Conservation (phyloP, 2,329 filamentous ascomycete genomes). For the Talaromyces pinophilus region DNA sequence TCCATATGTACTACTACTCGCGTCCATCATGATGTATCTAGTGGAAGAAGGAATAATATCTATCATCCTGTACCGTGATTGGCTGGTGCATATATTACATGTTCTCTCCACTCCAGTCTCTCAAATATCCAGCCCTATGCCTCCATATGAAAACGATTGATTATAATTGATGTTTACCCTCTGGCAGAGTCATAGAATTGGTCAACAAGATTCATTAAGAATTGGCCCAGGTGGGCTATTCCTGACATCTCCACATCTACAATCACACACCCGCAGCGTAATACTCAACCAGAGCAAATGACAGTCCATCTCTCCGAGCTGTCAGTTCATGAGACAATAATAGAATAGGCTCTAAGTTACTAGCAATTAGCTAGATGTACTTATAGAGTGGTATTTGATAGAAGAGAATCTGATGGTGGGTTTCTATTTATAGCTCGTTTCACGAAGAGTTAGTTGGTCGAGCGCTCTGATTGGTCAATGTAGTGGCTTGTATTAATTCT, state of each 20-base stretch:
- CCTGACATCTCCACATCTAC: background rate
- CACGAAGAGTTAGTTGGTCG: background rate
- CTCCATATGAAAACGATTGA: background rate
- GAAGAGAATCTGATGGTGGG: background rate
- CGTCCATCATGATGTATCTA: background rate
- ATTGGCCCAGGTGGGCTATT: background rate
- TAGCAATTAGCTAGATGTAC: background rate
- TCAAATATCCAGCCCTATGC: background rate
- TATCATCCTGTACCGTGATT: background rate
- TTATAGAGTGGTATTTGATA: background rate
- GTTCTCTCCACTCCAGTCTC: background rate
- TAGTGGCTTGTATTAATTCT: background rate
- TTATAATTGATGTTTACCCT: background rate
- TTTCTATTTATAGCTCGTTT: conserved; percentile 4
- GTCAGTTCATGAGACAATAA: background rate
- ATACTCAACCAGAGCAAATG: background rate
- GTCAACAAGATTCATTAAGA: too few relatives aligned
- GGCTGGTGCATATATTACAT: background rate
- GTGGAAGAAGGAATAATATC: background rate
- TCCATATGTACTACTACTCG: background rate
- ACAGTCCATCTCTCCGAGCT: background rate
- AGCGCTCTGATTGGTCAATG: background rate
- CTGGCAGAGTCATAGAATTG: background rate
- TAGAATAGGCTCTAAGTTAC: background rate
- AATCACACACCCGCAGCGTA: background rate